phyloP scores from a whole-genome alignment of 441 rosid species.

The Viola pubescens region DNA sequence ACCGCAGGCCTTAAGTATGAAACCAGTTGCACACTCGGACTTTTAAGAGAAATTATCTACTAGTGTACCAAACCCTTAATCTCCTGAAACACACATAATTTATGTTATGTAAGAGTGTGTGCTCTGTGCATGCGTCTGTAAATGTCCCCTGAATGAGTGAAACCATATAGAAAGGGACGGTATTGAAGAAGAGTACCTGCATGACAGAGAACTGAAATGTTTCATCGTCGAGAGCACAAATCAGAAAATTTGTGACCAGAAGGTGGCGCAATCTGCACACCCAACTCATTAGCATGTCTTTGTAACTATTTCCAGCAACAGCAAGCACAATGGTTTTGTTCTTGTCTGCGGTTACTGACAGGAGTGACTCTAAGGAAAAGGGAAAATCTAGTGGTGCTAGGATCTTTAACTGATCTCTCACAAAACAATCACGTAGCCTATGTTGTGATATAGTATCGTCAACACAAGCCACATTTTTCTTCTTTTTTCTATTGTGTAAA shows the following conservation, averaged over 20 bases:
- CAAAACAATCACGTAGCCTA: conserved; percentile 23
- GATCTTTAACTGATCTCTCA: conserved; percentile 30
- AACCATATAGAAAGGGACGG: conserved; percentile 2
- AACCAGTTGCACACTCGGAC: no score
- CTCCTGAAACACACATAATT: not conserved
- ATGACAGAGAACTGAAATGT: conserved; percentile 63
- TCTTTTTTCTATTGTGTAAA: conserved; percentile 29
- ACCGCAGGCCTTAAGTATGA: not conserved
- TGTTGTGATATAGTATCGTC: conserved; percentile 26
- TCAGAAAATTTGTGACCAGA: conserved; percentile 56
- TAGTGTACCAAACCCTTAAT: not conserved
- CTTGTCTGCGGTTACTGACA: conserved; percentile 51
- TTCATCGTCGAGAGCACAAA: conserved; percentile 83
- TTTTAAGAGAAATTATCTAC: no score
- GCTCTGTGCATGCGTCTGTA: not conserved
- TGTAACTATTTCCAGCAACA: conserved; percentile 85
- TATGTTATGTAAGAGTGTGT: not conserved
- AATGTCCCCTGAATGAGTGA: not conserved
- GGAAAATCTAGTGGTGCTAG: conserved; percentile 35
- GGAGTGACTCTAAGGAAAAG: conserved; percentile 66
- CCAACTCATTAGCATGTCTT: conserved; percentile 97
- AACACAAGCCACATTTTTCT: conserved; percentile 44
- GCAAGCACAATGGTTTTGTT: conserved; percentile 69
- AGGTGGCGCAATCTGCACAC: conserved; percentile 74
- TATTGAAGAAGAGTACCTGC: conserved; percentile 41